Evolutionary conservation across 352 stramenopile genomes (phyloP).

Genomic region (Phytophthora cactorum): DNA sequence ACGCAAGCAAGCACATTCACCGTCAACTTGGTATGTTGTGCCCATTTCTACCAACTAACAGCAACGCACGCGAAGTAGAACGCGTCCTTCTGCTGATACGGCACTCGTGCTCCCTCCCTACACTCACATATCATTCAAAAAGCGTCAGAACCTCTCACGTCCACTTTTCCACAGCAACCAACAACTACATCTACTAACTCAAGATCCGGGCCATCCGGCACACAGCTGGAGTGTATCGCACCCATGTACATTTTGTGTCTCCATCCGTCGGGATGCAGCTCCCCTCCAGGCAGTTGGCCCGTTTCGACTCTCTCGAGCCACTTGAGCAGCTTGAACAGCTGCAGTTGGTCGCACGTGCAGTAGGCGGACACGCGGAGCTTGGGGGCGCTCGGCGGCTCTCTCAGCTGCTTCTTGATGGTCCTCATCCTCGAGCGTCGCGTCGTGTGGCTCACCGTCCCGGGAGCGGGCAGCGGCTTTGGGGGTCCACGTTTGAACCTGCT

Average conservation of each 20-base stretch:
- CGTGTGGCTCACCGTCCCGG: slow-evolving; percentile 65
- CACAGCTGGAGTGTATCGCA: slow-evolving; percentile 79
- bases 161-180: background rate
- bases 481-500: slow-evolving; percentile 61
- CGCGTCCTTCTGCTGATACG: slow-evolving; percentile 81
- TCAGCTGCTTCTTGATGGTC: slow-evolving; percentile 84
- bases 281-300: slow-evolving; percentile 72
- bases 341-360: slow-evolving; percentile 84
- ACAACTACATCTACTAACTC: slow-evolving; percentile 34
- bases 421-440: slow-evolving; percentile 83
- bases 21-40: slow-evolving; percentile 4
- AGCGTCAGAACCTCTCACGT: slow-evolving; percentile 9
- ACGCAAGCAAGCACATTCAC: background rate
- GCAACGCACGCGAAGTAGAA: slow-evolving; percentile 84
- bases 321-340: slow-evolving; percentile 89
- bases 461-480: slow-evolving; percentile 41
- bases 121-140: slow-evolving; percentile 2
- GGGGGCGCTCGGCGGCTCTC: slow-evolving; percentile 68
- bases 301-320: slow-evolving; percentile 86
- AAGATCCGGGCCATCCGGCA: slow-evolving; percentile 43
- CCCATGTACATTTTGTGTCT: slow-evolving; percentile 90
- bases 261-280: slow-evolving; percentile 83
- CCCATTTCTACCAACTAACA: background rate
- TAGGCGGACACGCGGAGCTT: slow-evolving; percentile 88
- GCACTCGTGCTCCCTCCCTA: slow-evolving; percentile 33